Evolutionary conservation across 345 rosid species (phyloP).

Genomic region (Rubroshorea leprosula): DNA sequence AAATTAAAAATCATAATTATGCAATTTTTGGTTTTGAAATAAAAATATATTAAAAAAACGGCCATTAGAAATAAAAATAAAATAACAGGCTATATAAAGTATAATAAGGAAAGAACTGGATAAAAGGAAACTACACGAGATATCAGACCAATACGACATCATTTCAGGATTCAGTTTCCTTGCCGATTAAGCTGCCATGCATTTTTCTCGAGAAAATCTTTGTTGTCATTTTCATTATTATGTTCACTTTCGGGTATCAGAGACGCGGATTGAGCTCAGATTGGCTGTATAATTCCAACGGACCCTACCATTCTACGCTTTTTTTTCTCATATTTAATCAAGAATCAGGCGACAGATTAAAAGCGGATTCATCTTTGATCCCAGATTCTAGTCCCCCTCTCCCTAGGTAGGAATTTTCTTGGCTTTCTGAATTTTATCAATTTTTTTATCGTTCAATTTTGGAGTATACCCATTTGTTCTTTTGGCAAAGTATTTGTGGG

Average conservation of each 20-base stretch:
- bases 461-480: background rate
- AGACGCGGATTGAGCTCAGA: background rate
- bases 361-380: background rate
- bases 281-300: background rate
- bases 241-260: background rate
- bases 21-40: too few species aligned
- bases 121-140: too few species aligned
- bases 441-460: background rate
- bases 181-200: background rate
- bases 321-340: background rate
- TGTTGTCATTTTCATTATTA: background rate
- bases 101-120: too few species aligned
- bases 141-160: background rate
- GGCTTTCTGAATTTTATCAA: background rate
- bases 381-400: background rate
- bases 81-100: too few species aligned
- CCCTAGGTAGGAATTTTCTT: background rate
- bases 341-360: background rate
- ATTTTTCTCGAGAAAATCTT: background rate
- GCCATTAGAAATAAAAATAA: too few species aligned
- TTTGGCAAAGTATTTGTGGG: constrained; percentile 7
- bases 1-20: too few species aligned
- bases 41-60: too few species aligned
- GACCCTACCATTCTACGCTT: background rate
- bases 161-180: background rate